phyloP scores from a whole-genome alignment of 257 asterid genomes.

The Solanum dulcamara region DNA sequence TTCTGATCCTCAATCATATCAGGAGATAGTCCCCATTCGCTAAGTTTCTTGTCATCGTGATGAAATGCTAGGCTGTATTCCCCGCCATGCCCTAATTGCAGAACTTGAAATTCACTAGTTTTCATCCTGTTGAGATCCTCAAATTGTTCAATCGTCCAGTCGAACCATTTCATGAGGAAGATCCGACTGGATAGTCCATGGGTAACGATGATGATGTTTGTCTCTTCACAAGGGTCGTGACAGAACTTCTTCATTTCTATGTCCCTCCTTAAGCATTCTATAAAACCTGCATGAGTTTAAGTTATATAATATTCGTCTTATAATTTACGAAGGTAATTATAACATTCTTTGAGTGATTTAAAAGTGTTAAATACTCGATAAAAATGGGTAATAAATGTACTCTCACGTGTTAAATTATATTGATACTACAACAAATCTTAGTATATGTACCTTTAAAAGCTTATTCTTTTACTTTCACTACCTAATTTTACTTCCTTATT shows the following conservation, averaged over 20 bases:
- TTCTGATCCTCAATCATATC: conserved; percentile 49
- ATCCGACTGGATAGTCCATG: conserved; percentile 56
- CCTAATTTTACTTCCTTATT: background rate
- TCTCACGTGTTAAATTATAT: background rate
- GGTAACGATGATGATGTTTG: conserved; percentile 39
- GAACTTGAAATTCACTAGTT: conserved; percentile 32
- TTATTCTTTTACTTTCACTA: background rate
- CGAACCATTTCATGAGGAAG: conserved; percentile 63
- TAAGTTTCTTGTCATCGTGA: conserved; percentile 25
- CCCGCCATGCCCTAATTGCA: conserved; percentile 38
- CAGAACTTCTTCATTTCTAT: conserved; percentile 27
- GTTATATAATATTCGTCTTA: too few species aligned
- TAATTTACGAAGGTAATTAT: background rate
- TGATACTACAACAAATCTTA: background rate
- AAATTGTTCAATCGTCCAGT: conserved; percentile 56
- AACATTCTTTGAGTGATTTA: background rate
- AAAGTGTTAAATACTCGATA: background rate
- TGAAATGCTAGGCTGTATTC: conserved; percentile 53
- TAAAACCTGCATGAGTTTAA: conserved; percentile 20
- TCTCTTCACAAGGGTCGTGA: conserved; percentile 3
- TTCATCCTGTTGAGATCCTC: conserved; percentile 37
- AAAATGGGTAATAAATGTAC: too few species aligned
- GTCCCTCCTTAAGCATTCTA: conserved; percentile 56
- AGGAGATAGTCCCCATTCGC: conserved; percentile 41
- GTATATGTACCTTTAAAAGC: background rate